Evolutionary conservation across 768 basidiomycete genomes (phyloP), one percentile per base, ranked within the genome.

Genomic region (Amanita rubescens): DNA sequence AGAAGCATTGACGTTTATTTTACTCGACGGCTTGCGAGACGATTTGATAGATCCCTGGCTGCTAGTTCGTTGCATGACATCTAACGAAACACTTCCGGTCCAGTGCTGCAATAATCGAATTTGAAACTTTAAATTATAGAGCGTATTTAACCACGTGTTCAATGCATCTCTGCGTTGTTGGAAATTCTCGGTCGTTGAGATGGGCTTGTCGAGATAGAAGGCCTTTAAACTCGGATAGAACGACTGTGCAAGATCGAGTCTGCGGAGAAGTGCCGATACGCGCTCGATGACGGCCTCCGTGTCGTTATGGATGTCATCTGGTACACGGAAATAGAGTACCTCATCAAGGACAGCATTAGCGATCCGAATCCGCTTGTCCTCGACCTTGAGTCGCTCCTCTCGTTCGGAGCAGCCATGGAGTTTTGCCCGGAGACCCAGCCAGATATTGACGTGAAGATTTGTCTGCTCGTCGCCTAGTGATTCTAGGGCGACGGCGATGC

Each of bases 21-120:
- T 49, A 22, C 56, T 33, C 41, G 53, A 58, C n/a, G 56, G 19
- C 11, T 69, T 65, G 22, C 67, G 62, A 17, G 65, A 60, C 24
- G 63, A 57, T 32, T 63, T 66, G 49, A 77, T 73, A 37, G 75
- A 77, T 27, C 73, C 64, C 54, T 90, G 87, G 11, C 79, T 76
- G 51, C 72, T 82, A 15, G 86, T 82, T 9, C 90, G 88, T 56
- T 87, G 83, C 33, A 81, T 89, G 51, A 97, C 88, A 63, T 96
- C 90, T 49, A 98, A 76, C 17, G 85, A 87, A 57, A 93, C 88
- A 65, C 87, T 91, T 14, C 92, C 94, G 0, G 95, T 97, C 95
- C 95, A 97, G 57, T 85, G 84, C 58, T 88, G 87, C 22, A 98
- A 75, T 34, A 91, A 78, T 22, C 73, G 68, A 52, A 95, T 83